Evolutionary conservation across 1,139 yeast species (phyloP), one percentile per base, ranked within the genome.

Genomic region (Kodamaea alishanica): DNA sequence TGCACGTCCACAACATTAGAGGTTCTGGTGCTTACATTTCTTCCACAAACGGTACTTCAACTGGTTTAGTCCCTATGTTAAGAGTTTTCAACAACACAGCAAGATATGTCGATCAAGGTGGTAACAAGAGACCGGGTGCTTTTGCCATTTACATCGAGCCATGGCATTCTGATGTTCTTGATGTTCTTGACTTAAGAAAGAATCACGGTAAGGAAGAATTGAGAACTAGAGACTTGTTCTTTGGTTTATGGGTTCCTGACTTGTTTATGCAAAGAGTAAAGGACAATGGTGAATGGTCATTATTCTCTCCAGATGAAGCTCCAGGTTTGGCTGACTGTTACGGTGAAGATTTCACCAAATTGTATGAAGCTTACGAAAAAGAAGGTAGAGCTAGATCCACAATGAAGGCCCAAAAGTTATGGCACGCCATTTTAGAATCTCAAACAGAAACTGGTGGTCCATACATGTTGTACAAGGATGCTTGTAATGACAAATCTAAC

Each of bases 401-500:
- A 29, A 70, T 87, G 55, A 83, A 82, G 62, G 96, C 96, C 30
- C 95, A 87, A 65, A 86, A 84, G 65, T 74, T 87, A 45, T 87
- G 96, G 96, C 81, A 84, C 50, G 81, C 89, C 40, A 86, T 87
- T 49, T 70, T 87, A 48, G 95, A 87, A 59, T 84, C 95, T 34
- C 96, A 87, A 68, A 85, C 92, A 39, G 96, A 87, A 70, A 87
- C 96, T 27, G 96, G 96, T 58, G 84, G 88, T 54, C 96, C 96
- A 37, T 88, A 84, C 71, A 85, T 87, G 88, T 74, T 87, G 34
- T 87, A 86, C 72, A 87, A 87, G 67, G 96, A 87, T 67, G 79
- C 95, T 32, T 84, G 95, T 70, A 87, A 87, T 69, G 56, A 73
- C 49, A 87, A 88, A 67, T 73, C 86, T 46, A 87, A 87, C 65